These are phyloP conservation scores for Multifurca ochricompacta DNA, from an alignment of 768 basidiomycete species.

Conservation along the genomic window DNA sequence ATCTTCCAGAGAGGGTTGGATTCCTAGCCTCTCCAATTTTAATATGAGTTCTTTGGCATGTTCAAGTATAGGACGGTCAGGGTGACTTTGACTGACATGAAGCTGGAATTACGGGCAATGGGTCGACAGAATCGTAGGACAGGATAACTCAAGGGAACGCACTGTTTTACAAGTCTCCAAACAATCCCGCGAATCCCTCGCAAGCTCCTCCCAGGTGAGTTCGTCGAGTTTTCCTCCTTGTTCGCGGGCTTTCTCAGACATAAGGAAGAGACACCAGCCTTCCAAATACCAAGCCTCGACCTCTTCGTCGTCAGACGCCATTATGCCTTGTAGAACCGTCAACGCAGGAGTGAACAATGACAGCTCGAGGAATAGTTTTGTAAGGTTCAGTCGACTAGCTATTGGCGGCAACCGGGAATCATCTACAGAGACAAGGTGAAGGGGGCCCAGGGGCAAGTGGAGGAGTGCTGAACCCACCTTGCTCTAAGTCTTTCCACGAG, in stretches of 20 bases:
- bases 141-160: constrained; percentile 22
- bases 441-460: background rate
- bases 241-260: constrained; percentile 64
- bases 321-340: constrained; percentile 66
- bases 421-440: constrained; percentile 33
- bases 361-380: constrained; percentile 79
- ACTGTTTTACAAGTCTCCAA: constrained; percentile 79
- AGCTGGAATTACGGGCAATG: constrained; percentile 38
- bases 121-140: background rate
- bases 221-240: constrained; percentile 38
- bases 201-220: constrained; percentile 69
- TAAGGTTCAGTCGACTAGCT: constrained; percentile 60
- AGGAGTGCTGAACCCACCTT: constrained; percentile 28
- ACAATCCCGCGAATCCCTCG: constrained; percentile 69
- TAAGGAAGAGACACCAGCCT: constrained; percentile 88
- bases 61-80: constrained; percentile 66
- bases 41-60: constrained; percentile 69
- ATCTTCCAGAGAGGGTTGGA: constrained; percentile 52
- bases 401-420: constrained; percentile 64
- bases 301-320: constrained; percentile 75
- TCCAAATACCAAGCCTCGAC: constrained; percentile 93
- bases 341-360: constrained; percentile 63
- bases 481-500: constrained; percentile 62
- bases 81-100: constrained; percentile 61
- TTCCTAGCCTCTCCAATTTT: constrained; percentile 58